Percentiles rank a stretch among this genome's conserved stretches.
Evolutionary conservation across 2,329 filamentous ascomycete species (phyloP).

Genomic region (Aspergillus novofumigatus): DNA sequence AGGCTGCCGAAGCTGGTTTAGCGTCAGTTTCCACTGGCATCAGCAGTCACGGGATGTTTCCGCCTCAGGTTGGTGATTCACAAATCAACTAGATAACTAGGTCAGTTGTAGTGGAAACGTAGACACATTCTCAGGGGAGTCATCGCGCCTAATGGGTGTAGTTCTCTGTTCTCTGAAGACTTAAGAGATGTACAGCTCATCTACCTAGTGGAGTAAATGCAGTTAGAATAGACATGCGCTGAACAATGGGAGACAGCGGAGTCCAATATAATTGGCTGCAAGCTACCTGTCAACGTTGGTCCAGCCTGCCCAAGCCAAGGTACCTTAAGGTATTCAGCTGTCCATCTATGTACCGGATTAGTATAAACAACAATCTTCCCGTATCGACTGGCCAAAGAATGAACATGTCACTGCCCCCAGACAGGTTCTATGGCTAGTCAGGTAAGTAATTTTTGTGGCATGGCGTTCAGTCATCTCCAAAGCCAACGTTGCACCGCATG

Average conservation of each 20-base stretch:
- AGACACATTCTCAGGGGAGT: neutral
- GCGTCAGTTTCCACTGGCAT: constrained; percentile 10
- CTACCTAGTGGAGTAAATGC: neutral
- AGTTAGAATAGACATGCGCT: neutral
- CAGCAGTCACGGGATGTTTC: constrained; percentile 27
- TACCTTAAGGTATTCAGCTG: neutral
- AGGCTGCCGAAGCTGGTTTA: constrained; percentile 21
- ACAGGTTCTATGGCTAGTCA: neutral
- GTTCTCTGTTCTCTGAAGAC: neutral
- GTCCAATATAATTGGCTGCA: neutral
- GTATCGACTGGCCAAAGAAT: neutral
- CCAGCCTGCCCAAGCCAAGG: neutral
- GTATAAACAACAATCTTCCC: neutral
- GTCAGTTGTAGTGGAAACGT: neutral
- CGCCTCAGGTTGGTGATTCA: constrained; percentile 1
- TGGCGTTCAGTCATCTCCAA: constrained; percentile 11
- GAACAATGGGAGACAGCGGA: neutral
- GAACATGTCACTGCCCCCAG: neutral
- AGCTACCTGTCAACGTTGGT: neutral
- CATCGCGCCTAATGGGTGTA: neutral
- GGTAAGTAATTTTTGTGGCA: constrained; percentile 9
- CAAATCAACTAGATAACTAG: neutral
- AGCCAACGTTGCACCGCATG: constrained; percentile 19
- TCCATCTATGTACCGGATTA: neutral
- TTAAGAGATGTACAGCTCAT: neutral